Evolutionary conservation across 331 rosid species (phyloP), one percentile per base, ranked within the genome.

Genomic region (Phaseolus coccineus): DNA sequence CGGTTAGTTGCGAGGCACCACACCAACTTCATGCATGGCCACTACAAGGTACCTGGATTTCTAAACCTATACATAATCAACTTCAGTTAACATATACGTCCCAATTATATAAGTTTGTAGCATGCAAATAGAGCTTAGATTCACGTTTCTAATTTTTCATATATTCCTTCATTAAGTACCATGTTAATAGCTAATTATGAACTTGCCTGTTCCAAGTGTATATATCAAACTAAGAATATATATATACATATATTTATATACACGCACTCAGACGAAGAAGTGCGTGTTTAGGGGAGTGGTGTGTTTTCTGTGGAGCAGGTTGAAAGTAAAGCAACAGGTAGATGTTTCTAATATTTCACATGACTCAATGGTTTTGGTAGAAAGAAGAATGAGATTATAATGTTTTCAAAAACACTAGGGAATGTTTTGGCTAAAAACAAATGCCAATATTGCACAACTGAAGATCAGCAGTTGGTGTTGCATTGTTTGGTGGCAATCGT

Each of bases 1-100:
- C 99, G 1, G 69, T 96, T 77, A 74, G 78, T 79, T 93, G 97
- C 53, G 84, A 90, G 40, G 6, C 56, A 22, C 35, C 5, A 22
- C 57, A 81, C 76, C 89, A 84, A 22, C 69, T 81, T 81, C 90
- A 81, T 90, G 85, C 94, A 81, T 89, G 91, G 94, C 97, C 98
- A 47, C 39, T 93, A 14, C 81, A 90, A 84, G 99, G 99, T 94
- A 73, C 8, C 1, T 70, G 2, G 0, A 53, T 52, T 52, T 67
- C 28, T 66, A 40, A 33, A 47, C 64, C 2, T 42, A 42, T 2
- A 42, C 2, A 42, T 42, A 6, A 5, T 39, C 42, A 39, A 39
- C 1, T 39, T 37, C 6, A 39, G 42, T 39, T 39, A 35, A 35
- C 39, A 35, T 35, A 35, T 35, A 35, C 0, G 39, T 4, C 6